Percentiles rank a stretch among this genome's conserved stretches.
phyloP scores from a whole-genome alignment of 345 rosid species.

The Hirschfeldia incana region DNA sequence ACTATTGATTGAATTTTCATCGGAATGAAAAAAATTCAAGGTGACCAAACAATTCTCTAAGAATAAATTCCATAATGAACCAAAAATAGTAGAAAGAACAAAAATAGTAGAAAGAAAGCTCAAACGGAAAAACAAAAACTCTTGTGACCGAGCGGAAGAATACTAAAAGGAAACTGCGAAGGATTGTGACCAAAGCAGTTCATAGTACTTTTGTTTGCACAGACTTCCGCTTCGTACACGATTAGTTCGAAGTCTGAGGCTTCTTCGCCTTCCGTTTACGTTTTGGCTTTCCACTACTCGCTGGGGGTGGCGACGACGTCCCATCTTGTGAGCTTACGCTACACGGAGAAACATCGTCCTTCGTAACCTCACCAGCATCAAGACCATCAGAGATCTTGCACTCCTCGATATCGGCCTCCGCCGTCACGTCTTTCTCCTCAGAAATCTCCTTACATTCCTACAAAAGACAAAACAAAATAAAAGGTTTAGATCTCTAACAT shows the following conservation, averaged over 20 bases:
- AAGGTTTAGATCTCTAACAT: neutral
- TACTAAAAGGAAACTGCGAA: neutral
- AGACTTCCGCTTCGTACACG: neutral
- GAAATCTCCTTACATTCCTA: neutral
- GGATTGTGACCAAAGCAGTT: neutral
- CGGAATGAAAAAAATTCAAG: neutral
- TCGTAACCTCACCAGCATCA: neutral
- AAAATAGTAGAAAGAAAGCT: neutral
- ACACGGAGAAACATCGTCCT: neutral
- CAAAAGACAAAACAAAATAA: neutral
- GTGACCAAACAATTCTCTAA: neutral
- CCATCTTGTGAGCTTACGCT: neutral
- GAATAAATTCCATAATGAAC: neutral
- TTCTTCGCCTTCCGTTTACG: conserved; percentile 1
- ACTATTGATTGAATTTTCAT: neutral
- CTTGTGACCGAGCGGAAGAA: neutral
- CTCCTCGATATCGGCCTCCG: neutral
- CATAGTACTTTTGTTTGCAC: neutral
- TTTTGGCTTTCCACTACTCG: neutral
- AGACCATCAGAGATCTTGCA: conserved; percentile 2
- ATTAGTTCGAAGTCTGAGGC: neutral
- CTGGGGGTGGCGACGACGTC: neutral
- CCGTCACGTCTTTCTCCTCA: neutral
- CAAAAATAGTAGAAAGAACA: neutral
- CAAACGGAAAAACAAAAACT: neutral